phyloP scores from a whole-genome alignment of 257 asterid genomes.

The Leonotis leonurus region DNA sequence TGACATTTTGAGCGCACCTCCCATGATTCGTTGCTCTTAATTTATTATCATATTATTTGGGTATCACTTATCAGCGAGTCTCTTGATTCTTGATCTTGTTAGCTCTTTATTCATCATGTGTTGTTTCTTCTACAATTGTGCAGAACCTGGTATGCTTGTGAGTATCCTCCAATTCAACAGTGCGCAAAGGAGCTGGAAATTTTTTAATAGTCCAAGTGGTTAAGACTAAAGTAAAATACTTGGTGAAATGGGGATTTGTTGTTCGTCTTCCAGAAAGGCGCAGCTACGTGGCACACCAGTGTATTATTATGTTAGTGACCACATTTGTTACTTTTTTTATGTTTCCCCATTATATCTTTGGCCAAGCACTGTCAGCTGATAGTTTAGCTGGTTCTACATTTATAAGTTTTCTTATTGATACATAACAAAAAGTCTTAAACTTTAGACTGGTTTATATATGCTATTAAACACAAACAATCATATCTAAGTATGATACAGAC shows the following conservation, averaged over 20 bases:
- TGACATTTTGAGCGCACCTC: not conserved
- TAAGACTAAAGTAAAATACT: not conserved
- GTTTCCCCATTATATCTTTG: not conserved
- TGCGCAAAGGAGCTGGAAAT: not conserved
- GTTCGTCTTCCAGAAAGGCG: conserved; percentile 64
- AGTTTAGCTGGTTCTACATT: not conserved
- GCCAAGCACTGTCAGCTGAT: not conserved
- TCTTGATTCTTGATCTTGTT: not conserved
- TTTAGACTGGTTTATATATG: not conserved
- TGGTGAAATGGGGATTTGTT: conserved; percentile 68
- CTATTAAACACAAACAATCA: not conserved
- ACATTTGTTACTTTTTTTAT: not conserved
- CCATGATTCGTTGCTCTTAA: not conserved
- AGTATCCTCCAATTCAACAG: not conserved
- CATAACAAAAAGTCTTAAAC: not conserved
- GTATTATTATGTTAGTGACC: conserved; percentile 63
- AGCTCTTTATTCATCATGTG: not conserved
- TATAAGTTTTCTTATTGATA: not conserved
- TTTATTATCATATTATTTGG: not conserved
- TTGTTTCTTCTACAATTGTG: not conserved
- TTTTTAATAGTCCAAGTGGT: not conserved
- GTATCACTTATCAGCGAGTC: not conserved
- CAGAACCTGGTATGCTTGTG: not conserved
- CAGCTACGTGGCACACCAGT: conserved; percentile 68
- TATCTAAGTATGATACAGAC: not conserved